Evolutionary conservation across 371 early-diverging fungal genomes (phyloP).

Genomic region (Amoeboaphelidium protococcarum): DNA sequence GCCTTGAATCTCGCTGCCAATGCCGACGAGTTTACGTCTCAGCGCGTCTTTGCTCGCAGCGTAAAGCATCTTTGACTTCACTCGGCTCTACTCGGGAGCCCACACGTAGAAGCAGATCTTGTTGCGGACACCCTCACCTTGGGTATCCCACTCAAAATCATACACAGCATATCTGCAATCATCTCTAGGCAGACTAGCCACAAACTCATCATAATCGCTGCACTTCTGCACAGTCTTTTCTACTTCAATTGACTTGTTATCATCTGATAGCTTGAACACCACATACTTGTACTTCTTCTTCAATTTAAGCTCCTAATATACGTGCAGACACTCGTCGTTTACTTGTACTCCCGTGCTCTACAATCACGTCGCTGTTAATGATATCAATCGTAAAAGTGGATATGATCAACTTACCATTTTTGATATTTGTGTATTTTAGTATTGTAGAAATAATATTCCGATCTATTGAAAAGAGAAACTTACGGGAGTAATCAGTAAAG

Average conservation of each 20-base stretch:
- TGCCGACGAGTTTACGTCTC: constrained; percentile 39
- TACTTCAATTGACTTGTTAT: constrained; percentile 30
- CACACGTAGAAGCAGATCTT: constrained; percentile 40
- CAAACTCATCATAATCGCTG: constrained; percentile 33
- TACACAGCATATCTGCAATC: constrained; percentile 60
- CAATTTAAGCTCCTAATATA: constrained; percentile 40
- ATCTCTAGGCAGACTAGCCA: constrained; percentile 25
- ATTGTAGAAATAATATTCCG: too few relatives aligned
- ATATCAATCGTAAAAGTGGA: too few relatives aligned
- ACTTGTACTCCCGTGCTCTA: constrained; percentile 41
- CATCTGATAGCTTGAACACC: constrained; percentile 42
- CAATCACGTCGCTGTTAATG: too few relatives aligned
- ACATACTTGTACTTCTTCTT: constrained; percentile 38
- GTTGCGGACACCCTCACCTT: constrained; percentile 36
- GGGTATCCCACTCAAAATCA: constrained; percentile 42
- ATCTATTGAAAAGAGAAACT: too few relatives aligned
- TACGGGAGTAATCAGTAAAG: too few relatives aligned
- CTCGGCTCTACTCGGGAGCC: constrained; percentile 47
- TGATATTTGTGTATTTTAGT: too few relatives aligned
- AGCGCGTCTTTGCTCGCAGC: constrained; percentile 60
- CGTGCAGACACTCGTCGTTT: constrained; percentile 24
- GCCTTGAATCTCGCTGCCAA: constrained; percentile 55
- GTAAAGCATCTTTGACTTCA: constrained; percentile 73
- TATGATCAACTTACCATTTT: too few relatives aligned
- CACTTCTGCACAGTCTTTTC: constrained; percentile 23